Base-by-base conservation (phyloP, 2,329 filamentous ascomycete species). In the Colletotrichum musae region DNA sequence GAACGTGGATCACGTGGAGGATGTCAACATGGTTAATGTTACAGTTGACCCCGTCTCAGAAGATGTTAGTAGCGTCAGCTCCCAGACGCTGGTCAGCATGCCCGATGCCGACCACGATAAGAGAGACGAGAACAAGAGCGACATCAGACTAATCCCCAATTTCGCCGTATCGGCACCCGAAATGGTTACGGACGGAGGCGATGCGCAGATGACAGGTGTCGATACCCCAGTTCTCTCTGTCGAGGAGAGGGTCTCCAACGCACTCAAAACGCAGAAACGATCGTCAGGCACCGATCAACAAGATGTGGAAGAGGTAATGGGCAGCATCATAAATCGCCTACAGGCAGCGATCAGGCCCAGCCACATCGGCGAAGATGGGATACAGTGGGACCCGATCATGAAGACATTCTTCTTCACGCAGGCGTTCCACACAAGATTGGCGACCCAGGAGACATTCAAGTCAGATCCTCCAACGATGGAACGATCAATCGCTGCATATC, bases 221-320 rank as follows among this genome's bases (percentile, higher is more conserved):
- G 64, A 63, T 24, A 39, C 58, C 2, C 32, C 52, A 6, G 21
- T 16, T 6, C 47, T 71, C n/a, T 54, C 59, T 32, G 74, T 88
- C 13, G 84, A 87, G 24, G 77, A 85, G 57, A 83, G 83, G 61
- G 83, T 87, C 10, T 79, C 78, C 53, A 81, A 75, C 64, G 85
- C 80, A 5, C 81, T 83, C 28, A 85, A 83, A 74, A 82, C 81
- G 74, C 83, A 81, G 76, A 82, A 82, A 63, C 72, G 83, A 75
- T 81, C 80, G 39, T 84, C 84, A 10, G 86, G 86, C 3, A 88
- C 86, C 0, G 85, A 94, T 41, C 96, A 99, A 77, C 95, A 99
- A 81, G 96, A 99, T 80, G 95, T 98, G 5, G 94, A 94, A 13
- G 96, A 99, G 80, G 95, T 98, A 53, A 95, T 98, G 83, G 94